Evolutionary conservation across 176 grass and related monocot genomes (phyloP).

Genomic region (Zea mays): DNA sequence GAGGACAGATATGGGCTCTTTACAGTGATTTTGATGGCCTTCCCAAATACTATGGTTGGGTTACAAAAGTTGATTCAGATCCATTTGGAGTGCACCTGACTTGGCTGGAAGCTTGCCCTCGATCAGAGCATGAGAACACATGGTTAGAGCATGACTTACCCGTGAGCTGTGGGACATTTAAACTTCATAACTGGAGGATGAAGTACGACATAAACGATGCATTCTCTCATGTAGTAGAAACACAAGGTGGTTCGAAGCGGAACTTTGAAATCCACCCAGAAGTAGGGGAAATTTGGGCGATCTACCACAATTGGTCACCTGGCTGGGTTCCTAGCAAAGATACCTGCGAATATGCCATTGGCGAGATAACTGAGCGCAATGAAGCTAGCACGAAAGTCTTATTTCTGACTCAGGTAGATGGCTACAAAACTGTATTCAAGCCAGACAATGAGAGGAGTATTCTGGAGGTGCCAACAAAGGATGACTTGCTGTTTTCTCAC

Average conservation of each 20-base stretch:
- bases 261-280: slow-evolving; percentile 52
- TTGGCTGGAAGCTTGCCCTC: slow-evolving; percentile 77
- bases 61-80: slow-evolving; percentile 62
- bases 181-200: slow-evolving; percentile 38
- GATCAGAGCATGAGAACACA: slow-evolving; percentile 41
- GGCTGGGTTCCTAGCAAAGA: slow-evolving; percentile 48
- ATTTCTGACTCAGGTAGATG: slow-evolving; percentile 50
- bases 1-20: slow-evolving; percentile 91
- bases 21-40: slow-evolving; percentile 72
- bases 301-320: slow-evolving; percentile 68
- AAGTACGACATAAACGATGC: slow-evolving; percentile 40
- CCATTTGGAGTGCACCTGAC: slow-evolving; percentile 54
- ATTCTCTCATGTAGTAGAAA: slow-evolving; percentile 72
- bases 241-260: not conserved
- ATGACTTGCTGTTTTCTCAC: slow-evolving; percentile 67
- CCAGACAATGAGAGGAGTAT: slow-evolving; percentile 29
- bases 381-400: slow-evolving; percentile 40
- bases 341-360: slow-evolving; percentile 57
- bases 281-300: slow-evolving; percentile 66
- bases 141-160: slow-evolving; percentile 61
- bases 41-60: slow-evolving; percentile 78
- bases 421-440: slow-evolving; percentile 67
- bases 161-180: slow-evolving; percentile 70
- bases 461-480: slow-evolving; percentile 49
- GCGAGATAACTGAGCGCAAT: slow-evolving; percentile 49